These are phyloP conservation scores for Epicoccum sorghinum DNA, from an alignment of 2,329 filamentous ascomycete species.

Conservation along the genomic window DNA sequence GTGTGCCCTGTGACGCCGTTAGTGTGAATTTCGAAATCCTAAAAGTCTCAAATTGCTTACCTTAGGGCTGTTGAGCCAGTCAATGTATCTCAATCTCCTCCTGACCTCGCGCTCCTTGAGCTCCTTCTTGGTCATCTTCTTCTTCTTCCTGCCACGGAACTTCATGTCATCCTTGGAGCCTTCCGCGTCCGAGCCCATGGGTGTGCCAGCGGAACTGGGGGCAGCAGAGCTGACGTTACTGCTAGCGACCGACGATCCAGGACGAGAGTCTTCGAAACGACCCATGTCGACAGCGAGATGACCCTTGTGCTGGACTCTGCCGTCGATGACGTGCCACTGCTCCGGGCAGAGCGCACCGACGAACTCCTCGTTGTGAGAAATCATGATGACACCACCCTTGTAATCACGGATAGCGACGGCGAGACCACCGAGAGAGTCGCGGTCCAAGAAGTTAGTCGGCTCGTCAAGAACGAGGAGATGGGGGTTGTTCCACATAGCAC, in stretches of 20 bases:
- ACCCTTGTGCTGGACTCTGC: constrained; percentile 84
- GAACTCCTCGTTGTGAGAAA: constrained; percentile 99
- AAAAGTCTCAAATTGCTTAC: constrained; percentile 25
- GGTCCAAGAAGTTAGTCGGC: constrained; percentile 98
- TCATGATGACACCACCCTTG: constrained; percentile 98
- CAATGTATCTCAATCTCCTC: constrained; percentile 80
- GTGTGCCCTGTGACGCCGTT: constrained; percentile 43
- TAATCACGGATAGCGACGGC: constrained; percentile 98
- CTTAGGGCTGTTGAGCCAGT: constrained; percentile 75
- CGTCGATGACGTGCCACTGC: constrained; percentile 93
- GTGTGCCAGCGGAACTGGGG: constrained; percentile 59
- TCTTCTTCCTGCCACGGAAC: constrained; percentile 93
- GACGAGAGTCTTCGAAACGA: constrained; percentile 83
- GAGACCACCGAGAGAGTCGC: constrained; percentile 93
- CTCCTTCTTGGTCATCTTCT: constrained; percentile 98
- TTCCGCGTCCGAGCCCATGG: constrained; percentile 82
- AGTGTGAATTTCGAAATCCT: constrained; percentile 15
- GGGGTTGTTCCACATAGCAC: constrained; percentile 98
- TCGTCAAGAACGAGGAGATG: constrained; percentile 97
- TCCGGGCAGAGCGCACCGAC: constrained; percentile 94
- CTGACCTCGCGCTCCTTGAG: constrained; percentile 91
- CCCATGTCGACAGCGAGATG: constrained; percentile 74
- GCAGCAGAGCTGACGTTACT: constrained; percentile 46
- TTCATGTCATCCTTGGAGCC: constrained; percentile 78
- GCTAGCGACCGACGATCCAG: constrained; percentile 64